Evolutionary conservation across 1,284 basidiomycete species (phyloP), one percentile per base, ranked within the genome.

Genomic region (Rhodotorula sp.): DNA sequence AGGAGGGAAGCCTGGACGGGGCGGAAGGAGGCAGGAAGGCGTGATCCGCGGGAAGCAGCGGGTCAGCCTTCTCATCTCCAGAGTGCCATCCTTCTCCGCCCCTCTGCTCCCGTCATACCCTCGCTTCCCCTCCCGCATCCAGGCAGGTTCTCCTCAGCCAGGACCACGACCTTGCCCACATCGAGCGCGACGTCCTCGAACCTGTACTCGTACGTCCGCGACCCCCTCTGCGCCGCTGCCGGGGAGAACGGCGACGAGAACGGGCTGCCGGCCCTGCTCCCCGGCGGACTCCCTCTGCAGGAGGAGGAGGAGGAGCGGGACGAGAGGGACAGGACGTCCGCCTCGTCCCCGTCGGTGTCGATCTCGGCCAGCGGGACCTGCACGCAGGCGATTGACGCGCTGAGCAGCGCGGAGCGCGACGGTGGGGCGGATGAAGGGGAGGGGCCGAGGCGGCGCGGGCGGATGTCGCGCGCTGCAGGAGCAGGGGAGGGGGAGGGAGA

Each of bases 81-180:
- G 3, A 21, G 39, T 19, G 13, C n/a, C 17, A 59, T n/a, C 41
- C 29, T 19, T n/a, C n/a, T 44, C 27, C n/a, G n/a, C 25, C 41
- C 57, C 15, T 27, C 22, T 34, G 17, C 32, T n/a, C 22, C 13
- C n/a, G 25, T 27, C 9, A 36, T 22, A 1, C 36, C 1, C 57
- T n/a, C 56, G 12, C 27, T 9, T 1, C 37, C 19, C 12, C 51
- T 32, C 21, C 44, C 53, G 44, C 44, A 37, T 2, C 21, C 9
- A 27, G 56, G 69, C 21, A 72, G 21, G 9, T 56, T 66, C 44
- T 73, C 61, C 41, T 73, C 72, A 9, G 68, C 58, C 3, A 65
- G 50, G 32, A 61, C 59, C n/a, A 69, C 54, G 7, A 70, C 57
- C 54, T 70, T 73, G 25, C 37, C 68, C 10, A 70, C 72, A 34